These are phyloP conservation scores for Hypoxylon sp. DNA, from an alignment of 2,329 filamentous ascomycete genomes.

Conservation along the genomic window DNA sequence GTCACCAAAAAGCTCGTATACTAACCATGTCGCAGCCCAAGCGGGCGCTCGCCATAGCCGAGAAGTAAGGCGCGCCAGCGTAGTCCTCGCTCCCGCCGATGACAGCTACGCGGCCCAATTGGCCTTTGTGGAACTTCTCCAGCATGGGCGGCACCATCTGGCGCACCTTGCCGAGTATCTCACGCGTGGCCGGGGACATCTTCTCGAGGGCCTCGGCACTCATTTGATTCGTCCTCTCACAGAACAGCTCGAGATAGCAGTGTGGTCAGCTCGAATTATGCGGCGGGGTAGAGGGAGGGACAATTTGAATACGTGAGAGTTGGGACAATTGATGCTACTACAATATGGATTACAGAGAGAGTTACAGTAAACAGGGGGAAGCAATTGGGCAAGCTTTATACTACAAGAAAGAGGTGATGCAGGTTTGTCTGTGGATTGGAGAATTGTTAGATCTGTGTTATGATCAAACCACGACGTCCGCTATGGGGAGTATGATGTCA, in stretches of 20 bases:
- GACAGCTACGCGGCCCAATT: constrained; percentile 90
- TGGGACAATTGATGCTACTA: neutral
- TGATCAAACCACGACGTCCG: constrained; percentile 27
- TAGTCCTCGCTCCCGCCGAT: constrained; percentile 97
- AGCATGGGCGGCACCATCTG: constrained; percentile 95
- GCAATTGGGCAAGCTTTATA: neutral
- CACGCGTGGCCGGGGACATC: constrained; percentile 78
- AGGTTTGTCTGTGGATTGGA: constrained; percentile 17
- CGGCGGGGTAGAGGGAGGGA: constrained; percentile 1
- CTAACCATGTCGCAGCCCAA: constrained; percentile 90
- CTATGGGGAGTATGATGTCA: constrained; percentile 41
- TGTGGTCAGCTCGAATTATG: neutral
- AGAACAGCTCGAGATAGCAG: constrained; percentile 1
- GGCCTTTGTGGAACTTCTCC: constrained; percentile 96
- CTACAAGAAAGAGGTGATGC: neutral
- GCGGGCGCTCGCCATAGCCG: constrained; percentile 93
- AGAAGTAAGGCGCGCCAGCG: constrained; percentile 97
- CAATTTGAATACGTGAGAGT: neutral
- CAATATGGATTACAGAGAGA: neutral
- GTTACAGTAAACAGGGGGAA: neutral
- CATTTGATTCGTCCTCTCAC: constrained; percentile 39
- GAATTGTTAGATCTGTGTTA: constrained; percentile 19
- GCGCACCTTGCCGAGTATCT: constrained; percentile 83
- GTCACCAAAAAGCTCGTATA: too few relatives aligned
- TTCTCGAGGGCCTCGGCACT: constrained; percentile 50